phyloP scores from a whole-genome alignment of 2,329 filamentous ascomycete species.

The Arthrocladium fulminans region DNA sequence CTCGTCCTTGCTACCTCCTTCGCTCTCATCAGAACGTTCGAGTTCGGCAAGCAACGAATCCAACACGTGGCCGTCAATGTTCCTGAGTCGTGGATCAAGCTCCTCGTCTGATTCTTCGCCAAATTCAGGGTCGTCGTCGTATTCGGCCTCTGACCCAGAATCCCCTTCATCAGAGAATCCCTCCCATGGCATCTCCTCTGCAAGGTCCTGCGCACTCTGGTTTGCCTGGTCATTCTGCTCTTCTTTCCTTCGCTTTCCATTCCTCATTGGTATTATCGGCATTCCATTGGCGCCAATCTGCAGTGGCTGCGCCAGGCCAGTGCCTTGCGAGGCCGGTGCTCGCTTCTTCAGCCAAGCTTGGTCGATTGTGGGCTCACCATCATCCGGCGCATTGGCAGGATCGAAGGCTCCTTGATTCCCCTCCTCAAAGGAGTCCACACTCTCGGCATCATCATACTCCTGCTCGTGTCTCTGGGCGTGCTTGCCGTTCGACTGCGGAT shows the following conservation, averaged over 20 bases:
- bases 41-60: conserved; percentile 3
- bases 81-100: conserved; percentile 3
- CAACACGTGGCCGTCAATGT: conserved; percentile 3
- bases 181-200: conserved; percentile 32
- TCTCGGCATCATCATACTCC: conserved; percentile 16
- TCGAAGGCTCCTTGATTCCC: conserved; percentile 25
- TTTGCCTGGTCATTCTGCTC: conserved; percentile 14
- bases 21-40: conserved; percentile 2
- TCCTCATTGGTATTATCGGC: conserved; percentile 67
- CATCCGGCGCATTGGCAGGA: conserved; percentile 30
- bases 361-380: conserved; percentile 36
- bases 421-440: conserved; percentile 23
- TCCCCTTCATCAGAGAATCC: conserved; percentile 37
- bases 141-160: conserved; percentile 22
- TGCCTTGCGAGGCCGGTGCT: conserved; percentile 41
- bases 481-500: conserved; percentile 50
- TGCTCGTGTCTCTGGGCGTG: conserved; percentile 4
- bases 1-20: conserved; percentile 12
- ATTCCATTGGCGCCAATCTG: conserved; percentile 69
- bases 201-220: background rate
- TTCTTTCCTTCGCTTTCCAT: conserved; percentile 44
- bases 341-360: background rate
- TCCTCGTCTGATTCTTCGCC: background rate
- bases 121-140: conserved; percentile 52
- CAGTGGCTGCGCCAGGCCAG: conserved; percentile 77